Conservation (phyloP, 352 stramenopile genomes). For the Pythium oligandrum region DNA sequence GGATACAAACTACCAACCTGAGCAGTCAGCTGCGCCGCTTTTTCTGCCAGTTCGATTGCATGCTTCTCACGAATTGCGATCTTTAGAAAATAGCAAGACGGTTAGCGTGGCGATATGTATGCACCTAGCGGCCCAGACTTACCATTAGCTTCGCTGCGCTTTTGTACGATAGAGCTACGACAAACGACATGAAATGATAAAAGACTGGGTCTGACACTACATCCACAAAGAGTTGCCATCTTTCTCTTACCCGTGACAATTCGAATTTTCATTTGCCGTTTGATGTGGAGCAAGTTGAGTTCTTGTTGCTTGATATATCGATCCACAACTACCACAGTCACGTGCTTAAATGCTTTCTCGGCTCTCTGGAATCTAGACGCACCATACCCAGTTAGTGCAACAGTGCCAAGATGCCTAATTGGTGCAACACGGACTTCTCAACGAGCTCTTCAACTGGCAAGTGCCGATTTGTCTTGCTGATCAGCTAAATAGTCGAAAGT, state of each 20-base stretch:
- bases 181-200: too few relatives aligned
- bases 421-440: constrained; percentile 25
- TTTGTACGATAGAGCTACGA: too few relatives aligned
- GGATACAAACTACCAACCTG: constrained; percentile 22
- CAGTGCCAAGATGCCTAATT: constrained; percentile 1
- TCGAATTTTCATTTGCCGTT: constrained; percentile 29
- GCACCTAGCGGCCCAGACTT: neutral
- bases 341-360: constrained; percentile 53
- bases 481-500: constrained; percentile 17
- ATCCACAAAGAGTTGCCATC: too few relatives aligned
- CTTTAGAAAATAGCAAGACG: constrained; percentile 12
- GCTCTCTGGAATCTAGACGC: constrained; percentile 27
- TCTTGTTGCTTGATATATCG: constrained; percentile 37
- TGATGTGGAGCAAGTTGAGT: constrained; percentile 42
- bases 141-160: constrained; percentile 48
- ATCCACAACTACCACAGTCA: constrained; percentile 45
- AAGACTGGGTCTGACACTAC: too few relatives aligned
- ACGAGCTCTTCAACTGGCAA: constrained; percentile 34
- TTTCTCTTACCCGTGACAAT: constrained; percentile 35
- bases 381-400: neutral
- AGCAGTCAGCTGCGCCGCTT: constrained; percentile 33
- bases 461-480: constrained; percentile 31
- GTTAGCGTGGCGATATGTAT: too few relatives aligned
- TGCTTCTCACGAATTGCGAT: constrained; percentile 56
- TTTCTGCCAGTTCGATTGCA: constrained; percentile 33